Base-by-base conservation (phyloP, 2,329 filamentous ascomycete species). In the Myriosclerotinia curreyana region DNA sequence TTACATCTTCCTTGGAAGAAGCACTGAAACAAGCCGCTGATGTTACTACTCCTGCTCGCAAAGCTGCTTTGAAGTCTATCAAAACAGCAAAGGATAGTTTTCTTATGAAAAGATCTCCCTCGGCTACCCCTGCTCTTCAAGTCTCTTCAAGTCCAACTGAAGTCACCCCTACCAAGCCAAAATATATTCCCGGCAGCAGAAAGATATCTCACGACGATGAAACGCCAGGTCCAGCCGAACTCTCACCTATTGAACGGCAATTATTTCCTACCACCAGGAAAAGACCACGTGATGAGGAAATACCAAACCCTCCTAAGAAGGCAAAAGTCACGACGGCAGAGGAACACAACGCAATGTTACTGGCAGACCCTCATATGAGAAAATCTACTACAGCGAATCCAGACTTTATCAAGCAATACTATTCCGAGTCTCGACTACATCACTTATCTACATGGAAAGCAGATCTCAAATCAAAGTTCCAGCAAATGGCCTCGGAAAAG, bases 361-460 rank as follows among this genome's bases (percentile, higher is more conserved):
- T 99, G 4, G 85, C 89, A 2, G 92, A 98, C 72, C 92, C 95
- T 2, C 87, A 87, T 42, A 86, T 96, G 70, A 86, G 91, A 65
- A 95, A 96, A 72, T 92, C 92, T 0, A 96, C 93, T 1, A 92
- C 92, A 1, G 90, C 92, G 11, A 96, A 99, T 69, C 95, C 96
- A 0, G 88, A 95, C 44, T 99, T 99, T 66, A 80, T 99, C 1
- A 90, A 94, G 68, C 93, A 98, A 67, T 99, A 91, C 73, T 99
- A 98, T 74, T 90, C 92, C 5, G 93, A 98, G 77, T 98, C 94
- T 66, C 88, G 95, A 31, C 81, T 99, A 25, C 96, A 99, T 76
- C 95, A 99, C 74, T 79, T 99, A 0, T 97, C 94, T 0, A 92
- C 91, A 0, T 98, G 95, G 96, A 99, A 98, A 79, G 90, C 94